A percentile compares a stretch with the other conserved stretches of the same genome.
Evolutionary conservation across 78 protist genomes (phyloP).

Genomic region (Capsaspora owczarzaki): DNA sequence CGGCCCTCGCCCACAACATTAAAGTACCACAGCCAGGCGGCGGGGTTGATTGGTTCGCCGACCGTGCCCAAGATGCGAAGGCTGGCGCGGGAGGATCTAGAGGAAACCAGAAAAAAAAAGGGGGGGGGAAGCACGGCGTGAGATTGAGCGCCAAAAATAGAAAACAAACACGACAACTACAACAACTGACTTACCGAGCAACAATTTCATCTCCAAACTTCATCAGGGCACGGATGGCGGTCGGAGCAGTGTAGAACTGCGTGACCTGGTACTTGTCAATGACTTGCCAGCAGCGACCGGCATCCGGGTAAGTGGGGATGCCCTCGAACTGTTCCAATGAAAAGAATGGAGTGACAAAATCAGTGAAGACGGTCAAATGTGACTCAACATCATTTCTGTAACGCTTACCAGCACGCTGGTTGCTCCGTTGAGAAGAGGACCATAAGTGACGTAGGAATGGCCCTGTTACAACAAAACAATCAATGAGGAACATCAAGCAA

Average conservation of each 20-base stretch:
- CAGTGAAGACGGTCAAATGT: too few species aligned
- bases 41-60: constrained; percentile 79
- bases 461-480: too few species aligned
- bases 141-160: too few species aligned
- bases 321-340: constrained; percentile 24
- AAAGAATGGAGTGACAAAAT: too few species aligned
- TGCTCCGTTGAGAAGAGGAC: constrained; percentile 89
- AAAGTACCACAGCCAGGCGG: constrained; percentile 77
- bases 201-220: constrained; percentile 27
- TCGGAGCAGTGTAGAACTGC: constrained; percentile 95
- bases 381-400: too few species aligned
- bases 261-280: constrained; percentile 75
- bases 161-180: too few species aligned
- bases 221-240: constrained; percentile 86
- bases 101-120: too few species aligned
- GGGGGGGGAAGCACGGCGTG: too few species aligned
- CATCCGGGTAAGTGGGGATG: constrained; percentile 79
- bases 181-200: not conserved
- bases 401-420: constrained; percentile 46
- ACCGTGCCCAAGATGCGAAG: constrained; percentile 37
- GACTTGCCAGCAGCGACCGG: constrained; percentile 76
- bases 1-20: constrained; percentile 62
- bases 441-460: constrained; percentile 91
- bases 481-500: too few species aligned
- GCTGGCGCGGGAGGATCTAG: too few species aligned